Base-by-base conservation (phyloP, 768 basidiomycete genomes). In the Pulveroboletus ravenelii region DNA sequence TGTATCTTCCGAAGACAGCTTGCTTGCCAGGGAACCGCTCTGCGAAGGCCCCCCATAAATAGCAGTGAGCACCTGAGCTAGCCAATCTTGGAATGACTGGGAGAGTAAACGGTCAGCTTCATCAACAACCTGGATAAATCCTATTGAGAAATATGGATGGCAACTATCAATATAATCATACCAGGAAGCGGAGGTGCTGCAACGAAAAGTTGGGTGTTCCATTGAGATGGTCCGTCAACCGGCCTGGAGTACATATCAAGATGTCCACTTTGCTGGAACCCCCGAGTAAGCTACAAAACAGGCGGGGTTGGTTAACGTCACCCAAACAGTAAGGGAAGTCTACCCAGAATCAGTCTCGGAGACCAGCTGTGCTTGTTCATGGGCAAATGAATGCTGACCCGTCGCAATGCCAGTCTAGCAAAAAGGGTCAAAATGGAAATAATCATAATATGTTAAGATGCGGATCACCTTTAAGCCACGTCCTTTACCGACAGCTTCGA, bases 41-140 rank as follows among this genome's bases (percentile, higher is more conserved):
- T 50, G 43, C 17, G 38, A 43, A 40, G 57, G 50, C 62, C 74
- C 56, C 65, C 76, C 73, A 34, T 71, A 78, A 10, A 83, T 87
- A 7, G 90, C 91, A n/a, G 78, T 71, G 8, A 96, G 73, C 4
- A 98, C 88, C 61, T 84, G 84, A 6, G 80, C 78, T 3, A 98
- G 73, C 95, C 94, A 99, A 64, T 92, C 89, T 68, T 98, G 93
- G 71, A 96, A 98, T 1, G 91, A 92, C 65, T 97, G 93, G 10
- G 89, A 87, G 9, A 99, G 77, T 0, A 99, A 77, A n/a, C 93
- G 81, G 64, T 99, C 96, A 0, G 96, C 96, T 71, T 99, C 96
- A 66, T 99, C 96, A 49, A 99, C 91, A 27, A 98, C 85, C 93
- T 95, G 51, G 10, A 25, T 23, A 31, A 1, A 4, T 27, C 7